Evolutionary conservation across 805 yeast species (phyloP), one percentile per base, ranked within the genome.

Genomic region (Wickerhamomyces chambardii): DNA sequence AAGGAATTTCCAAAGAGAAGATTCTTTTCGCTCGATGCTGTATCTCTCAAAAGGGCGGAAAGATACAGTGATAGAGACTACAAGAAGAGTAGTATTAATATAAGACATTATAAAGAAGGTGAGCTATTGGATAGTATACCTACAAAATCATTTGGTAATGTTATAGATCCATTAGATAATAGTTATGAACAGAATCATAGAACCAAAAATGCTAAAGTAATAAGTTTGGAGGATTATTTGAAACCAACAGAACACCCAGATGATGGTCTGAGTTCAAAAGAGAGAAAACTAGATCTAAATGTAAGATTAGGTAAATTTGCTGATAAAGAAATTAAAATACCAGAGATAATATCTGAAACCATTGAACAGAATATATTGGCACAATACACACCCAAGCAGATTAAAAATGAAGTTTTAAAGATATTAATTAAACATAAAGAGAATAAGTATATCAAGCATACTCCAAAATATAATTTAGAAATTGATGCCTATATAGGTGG

Each of bases 401-500:
- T 87, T 32, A 66, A 89, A 37, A 70, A 70, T 36, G 66, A 75
- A 10, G 86, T 78, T 1, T 79, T 85, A 1, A 60, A 58, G 32
- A 54, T 75, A 21, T 81, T 68, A 48, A 63, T 69, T 32, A 59
- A 64, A 5, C 46, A 85, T 35, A 64, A 64, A 17, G 68, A 70
- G 14, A 68, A 67, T 1, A 75, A 70, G 38, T 55, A 83, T 2
- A 84, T 78, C 41, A 55, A 61, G 31, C 72, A 69, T 4, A 59
- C 75, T 2, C 48, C 42, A 18, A 56, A 51, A 32, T 53, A 65
- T 0, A 61, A 58, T 18, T 41, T 61, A 36, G 86, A 81, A 33
- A 82, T 81, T 2, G 95, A 89, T 54, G 75, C 92, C 2, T 82
- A 81, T 40, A 75, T 90, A 28, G 89, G 85, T 0, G 79, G 89